Base-by-base conservation (phyloP, 1,284 basidiomycete species). In the Agaricales sp. region DNA sequence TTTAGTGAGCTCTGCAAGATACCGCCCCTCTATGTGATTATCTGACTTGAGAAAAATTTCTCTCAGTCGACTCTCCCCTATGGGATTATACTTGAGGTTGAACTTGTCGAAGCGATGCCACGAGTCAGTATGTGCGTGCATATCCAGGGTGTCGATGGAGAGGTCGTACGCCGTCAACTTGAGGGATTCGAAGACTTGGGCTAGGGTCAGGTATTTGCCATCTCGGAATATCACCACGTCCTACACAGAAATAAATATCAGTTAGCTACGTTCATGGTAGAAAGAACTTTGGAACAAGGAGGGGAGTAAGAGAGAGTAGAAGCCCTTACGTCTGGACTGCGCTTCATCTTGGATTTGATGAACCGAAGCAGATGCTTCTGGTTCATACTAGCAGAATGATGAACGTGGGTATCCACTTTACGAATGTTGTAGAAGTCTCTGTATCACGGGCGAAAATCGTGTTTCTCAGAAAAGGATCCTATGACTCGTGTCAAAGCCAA, bases 31-130 rank as follows among this genome's bases (percentile, higher is more conserved):
- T 43, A 96, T 89, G 55, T 82, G 80, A 61, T 99, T 99, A 66
- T 99, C 95, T 1, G 95, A 97, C 73, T 99, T 99, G 55, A 99
- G 67, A 71, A 99, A 99, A 59, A 99, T 99, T 66, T 99, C 96
- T 49, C 96, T 75, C 54, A 99, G 69, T 50, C 96, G 76, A 16
- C 92, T 95, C 66, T 97, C 94, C 51, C 96, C 95, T 54, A 96
- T 91, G 0, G 91, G 91, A 59, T 94, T 94, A 62, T 94, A 94
- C 67, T 92, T 91, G 39, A 90, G 66, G 60, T 95, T 95, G 68
- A 94, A 95, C 60, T 92, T 90, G 71, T 98, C 96, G 61, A 98
- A 99, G 16, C 96, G 83, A 66, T 99, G 95, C 74, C 98, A 98
- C 4, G 93, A 87, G 59, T 95, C 92, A 57, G 92, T 87, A 65